These are phyloP conservation scores for Aureobasidium sp. DNA, from an alignment of 2,329 filamentous ascomycete species.

Conservation along the genomic window DNA sequence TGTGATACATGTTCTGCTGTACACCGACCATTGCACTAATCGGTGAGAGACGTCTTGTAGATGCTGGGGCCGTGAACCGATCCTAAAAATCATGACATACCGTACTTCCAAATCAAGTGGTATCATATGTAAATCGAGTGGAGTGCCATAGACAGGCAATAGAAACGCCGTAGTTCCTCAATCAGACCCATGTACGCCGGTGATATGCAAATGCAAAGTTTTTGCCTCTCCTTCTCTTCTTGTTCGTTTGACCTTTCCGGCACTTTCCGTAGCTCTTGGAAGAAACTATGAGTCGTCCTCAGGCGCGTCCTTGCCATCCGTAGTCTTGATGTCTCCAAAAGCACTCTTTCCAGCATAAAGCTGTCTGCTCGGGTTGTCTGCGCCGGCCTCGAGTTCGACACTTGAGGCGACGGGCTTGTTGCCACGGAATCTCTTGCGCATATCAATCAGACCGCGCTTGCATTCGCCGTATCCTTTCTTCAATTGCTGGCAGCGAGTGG, in stretches of 20 bases:
- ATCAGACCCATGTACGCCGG: background rate
- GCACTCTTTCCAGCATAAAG: conserved; percentile 64
- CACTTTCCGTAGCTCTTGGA: background rate
- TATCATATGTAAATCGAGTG: conserved; percentile 4
- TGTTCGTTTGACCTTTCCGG: background rate
- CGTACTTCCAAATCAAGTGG: background rate
- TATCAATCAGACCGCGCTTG: conserved; percentile 93
- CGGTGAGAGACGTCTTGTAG: background rate
- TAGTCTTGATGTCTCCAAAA: conserved; percentile 24
- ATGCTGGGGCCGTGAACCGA: background rate
- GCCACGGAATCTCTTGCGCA: conserved; percentile 95
- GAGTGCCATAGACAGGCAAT: background rate
- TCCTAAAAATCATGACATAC: background rate
- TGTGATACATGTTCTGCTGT: background rate
- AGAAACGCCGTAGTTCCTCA: background rate
- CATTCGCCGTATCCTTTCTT: conserved; percentile 91
- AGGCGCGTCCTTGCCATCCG: conserved; percentile 26
- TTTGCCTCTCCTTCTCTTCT: background rate
- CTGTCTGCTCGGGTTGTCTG: conserved; percentile 50
- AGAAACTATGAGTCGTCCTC: conserved; percentile 25
- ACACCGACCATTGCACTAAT: background rate
- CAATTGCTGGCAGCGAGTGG: conserved; percentile 83
- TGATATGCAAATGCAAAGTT: conserved; percentile 1
- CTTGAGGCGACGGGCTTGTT: conserved; percentile 76
- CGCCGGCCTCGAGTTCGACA: conserved; percentile 52